Base-by-base conservation (phyloP, 192 early-diverging fungal species). In the Entomortierella chlamydospora region DNA sequence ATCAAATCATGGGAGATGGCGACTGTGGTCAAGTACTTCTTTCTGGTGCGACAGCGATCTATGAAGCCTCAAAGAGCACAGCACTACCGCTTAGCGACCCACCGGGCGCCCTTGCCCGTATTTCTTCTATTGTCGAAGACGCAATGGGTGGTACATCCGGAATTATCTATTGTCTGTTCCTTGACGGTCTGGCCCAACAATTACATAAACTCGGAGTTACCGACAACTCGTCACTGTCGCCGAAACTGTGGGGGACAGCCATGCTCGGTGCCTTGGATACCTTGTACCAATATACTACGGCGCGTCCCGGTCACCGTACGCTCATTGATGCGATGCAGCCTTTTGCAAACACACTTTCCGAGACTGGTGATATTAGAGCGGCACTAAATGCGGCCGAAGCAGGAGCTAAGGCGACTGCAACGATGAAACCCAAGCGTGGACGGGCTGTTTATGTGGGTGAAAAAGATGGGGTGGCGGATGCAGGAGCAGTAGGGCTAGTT, bases 81-180 rank as follows among this genome's bases (percentile, higher is more conserved):
- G 31, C 53, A 17, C 61, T 89, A 15, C 58, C 61, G 1, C 59
- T 88, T 20, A 84, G 87, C 37, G 82, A 90, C 47, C 82, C 87
- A 26, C 78, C 89, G 6, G 78, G 82, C 2, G 86, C 91, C 0
- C 57, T 93, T 56, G 84, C 81, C 17, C 71, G 68, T 20, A 86
- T 95, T 12, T 91, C 90, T 30, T 84, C 85, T 22, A 72, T 92
- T 25, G 81, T 95, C 22, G 94, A 95, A 57, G 84, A 86, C 22
- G 78, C 84, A 6, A 95, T 93, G 90, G 94, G 94, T 2, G 94
- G 94, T 17, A 94, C 91, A 2, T 90, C 89, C 0, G 93, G 92
- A 20, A 92, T 89, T 41, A 85, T 96, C 56, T 93, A 93, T 78
- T 95, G 94, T 72, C 83, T 90, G 37, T 92, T 92, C 83, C 79